Conservation (phyloP, 106 monocot genomes). For the Allium fistulosum region DNA sequence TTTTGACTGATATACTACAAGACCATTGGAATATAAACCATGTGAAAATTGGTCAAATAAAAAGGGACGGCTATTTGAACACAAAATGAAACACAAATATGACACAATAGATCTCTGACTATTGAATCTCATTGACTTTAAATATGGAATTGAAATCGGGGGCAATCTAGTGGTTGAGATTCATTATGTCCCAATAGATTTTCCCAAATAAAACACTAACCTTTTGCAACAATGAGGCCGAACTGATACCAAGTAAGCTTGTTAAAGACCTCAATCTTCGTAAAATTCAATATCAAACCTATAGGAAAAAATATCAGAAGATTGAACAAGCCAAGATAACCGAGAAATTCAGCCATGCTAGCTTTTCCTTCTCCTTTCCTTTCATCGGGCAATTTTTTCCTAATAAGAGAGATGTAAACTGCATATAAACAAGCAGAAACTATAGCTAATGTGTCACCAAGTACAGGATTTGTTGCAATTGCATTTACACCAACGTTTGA, state of each 20-base stretch:
- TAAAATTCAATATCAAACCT: constrained; percentile 58
- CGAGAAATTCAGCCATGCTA: constrained; percentile 88
- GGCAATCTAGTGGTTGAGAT: no score
- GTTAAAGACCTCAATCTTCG: constrained; percentile 61
- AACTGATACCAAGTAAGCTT: constrained; percentile 65
- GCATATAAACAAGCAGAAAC: constrained; percentile 80
- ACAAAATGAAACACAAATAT: no score
- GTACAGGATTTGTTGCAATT: constrained; percentile 56
- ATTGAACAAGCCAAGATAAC: constrained; percentile 84
- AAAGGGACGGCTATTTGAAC: no score
- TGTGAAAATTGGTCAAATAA: no score
- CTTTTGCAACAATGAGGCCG: constrained; percentile 89
- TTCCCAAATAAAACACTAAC: constrained; percentile 13
- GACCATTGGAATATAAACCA: no score
- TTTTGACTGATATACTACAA: no score
- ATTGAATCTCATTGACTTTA: no score
- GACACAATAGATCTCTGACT: no score
- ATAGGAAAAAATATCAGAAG: constrained; percentile 73
- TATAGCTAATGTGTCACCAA: constrained; percentile 77
- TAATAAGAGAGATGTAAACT: constrained; percentile 78
- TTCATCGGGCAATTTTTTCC: constrained; percentile 75
- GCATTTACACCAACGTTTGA: constrained; percentile 35
- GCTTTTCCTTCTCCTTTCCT: constrained; percentile 63
- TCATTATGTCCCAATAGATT: no score
- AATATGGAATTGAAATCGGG: no score